phyloP scores from a whole-genome alignment of 495 filamentous ascomycete genomes.

The Annulohypoxylon stygium region DNA sequence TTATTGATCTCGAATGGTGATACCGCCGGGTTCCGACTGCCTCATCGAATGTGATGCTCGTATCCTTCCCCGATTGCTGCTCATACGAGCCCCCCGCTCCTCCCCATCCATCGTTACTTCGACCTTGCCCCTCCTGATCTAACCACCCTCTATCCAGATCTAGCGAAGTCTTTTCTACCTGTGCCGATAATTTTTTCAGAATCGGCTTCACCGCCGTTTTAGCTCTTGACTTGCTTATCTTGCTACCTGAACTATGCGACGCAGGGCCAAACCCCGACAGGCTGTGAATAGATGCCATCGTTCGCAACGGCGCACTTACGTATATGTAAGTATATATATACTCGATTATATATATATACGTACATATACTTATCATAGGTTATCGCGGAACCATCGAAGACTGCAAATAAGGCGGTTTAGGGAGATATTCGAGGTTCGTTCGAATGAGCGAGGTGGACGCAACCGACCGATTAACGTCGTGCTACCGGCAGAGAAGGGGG shows the following conservation, averaged over 20 bases:
- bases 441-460: slow-evolving; percentile 19
- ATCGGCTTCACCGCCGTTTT: slow-evolving; percentile 66
- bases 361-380: slow-evolving; percentile 28
- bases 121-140: slow-evolving; percentile 59
- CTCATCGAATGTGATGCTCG: slow-evolving; percentile 36
- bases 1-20: slow-evolving; percentile 65
- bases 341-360: slow-evolving; percentile 30
- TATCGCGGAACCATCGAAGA: slow-evolving; percentile 32
- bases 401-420: slow-evolving; percentile 6
- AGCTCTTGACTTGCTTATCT: slow-evolving; percentile 58
- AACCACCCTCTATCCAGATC: slow-evolving; percentile 66
- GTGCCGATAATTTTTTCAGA: slow-evolving; percentile 63
- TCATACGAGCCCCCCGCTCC: slow-evolving; percentile 34
- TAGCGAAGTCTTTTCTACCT: slow-evolving; percentile 66
- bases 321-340: slow-evolving; percentile 36
- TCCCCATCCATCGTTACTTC: slow-evolving; percentile 41
- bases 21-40: slow-evolving; percentile 46
- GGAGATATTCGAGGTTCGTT: slow-evolving; percentile 16
- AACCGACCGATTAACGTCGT: slow-evolving; percentile 18
- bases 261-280: slow-evolving; percentile 46
- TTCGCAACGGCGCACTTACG: slow-evolving; percentile 8
- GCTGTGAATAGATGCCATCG: slow-evolving; percentile 56
- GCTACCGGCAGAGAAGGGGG: slow-evolving; percentile 8
- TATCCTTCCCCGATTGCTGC: slow-evolving; percentile 39
- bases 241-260: slow-evolving; percentile 48